Base-by-base conservation (phyloP, 371 early-diverging fungal genomes). In the Smittium culicis region DNA sequence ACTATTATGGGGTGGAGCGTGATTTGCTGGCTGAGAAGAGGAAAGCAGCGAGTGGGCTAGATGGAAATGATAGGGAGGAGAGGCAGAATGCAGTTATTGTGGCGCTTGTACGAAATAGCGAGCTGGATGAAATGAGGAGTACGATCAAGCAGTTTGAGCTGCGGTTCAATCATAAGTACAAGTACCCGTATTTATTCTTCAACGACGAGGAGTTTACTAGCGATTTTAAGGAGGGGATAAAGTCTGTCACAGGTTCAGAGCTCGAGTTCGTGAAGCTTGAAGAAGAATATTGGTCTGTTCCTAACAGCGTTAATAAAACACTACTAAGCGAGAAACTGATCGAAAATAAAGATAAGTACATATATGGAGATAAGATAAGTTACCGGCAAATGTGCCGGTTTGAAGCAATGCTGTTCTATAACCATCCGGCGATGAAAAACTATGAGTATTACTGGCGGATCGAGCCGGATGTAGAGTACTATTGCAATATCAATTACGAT, bases 181-280 rank as follows among this genome's bases (percentile, higher is more conserved):
- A 86, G 66, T 98, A 98, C 76, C 95, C 96, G 0, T 98, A 96
- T 74, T 86, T 98, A 34, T 91, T 90, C 69, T 79, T 92, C 67
- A 93, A 91, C 76, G 89, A 98, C 71, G 80, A 81, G 60, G 86
- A 86, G 1, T 93, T 93, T 70, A 86, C 86, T 0, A 84, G 81
- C 24, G 87, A 88, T 25, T 98, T 97, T 67, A 84, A 77, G 29
- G 77, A 79, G 11, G 77, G 73, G 0, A 86, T 85, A 24, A 70
- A 75, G 0, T 80, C 82, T 68, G 70, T 86, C 71, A 87, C 87
- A 11, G 76, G 71, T 0, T 81, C 83, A 8, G 71, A 80, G 24
- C 68, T 70, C 61, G 67, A 69, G 1, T 77, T 55, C 54, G 92
- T 86, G 24, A 64, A 80, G 59, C 81, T 95, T 34, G 87, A 88